A percentile compares a stretch with the other conserved stretches of the same genome.
These are phyloP conservation scores for Coniophora puteana DNA, from an alignment of 1,284 basidiomycete genomes.

Conservation along the genomic window DNA sequence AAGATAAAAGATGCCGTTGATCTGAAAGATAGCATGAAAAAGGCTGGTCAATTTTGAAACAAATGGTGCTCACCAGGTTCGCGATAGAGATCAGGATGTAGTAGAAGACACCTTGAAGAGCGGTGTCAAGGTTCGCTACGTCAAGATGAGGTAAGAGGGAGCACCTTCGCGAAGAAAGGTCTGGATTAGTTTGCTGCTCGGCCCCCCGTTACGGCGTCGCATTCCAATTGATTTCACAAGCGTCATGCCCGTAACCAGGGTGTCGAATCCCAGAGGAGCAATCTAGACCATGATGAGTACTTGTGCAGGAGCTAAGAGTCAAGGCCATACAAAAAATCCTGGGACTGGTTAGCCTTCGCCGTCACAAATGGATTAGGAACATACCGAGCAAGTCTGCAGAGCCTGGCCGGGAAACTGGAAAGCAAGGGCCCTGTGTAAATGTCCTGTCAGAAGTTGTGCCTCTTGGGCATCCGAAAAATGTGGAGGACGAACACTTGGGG, in stretches of 20 bases:
- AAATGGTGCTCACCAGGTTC: conserved; percentile 45
- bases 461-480: no score
- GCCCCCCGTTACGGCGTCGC: conserved; percentile 67
- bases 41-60: conserved; percentile 1
- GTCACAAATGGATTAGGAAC: conserved; percentile 8
- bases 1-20: conserved; percentile 80
- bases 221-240: conserved; percentile 71
- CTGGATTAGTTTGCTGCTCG: conserved; percentile 72
- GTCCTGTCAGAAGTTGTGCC: no score
- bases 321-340: conserved; percentile 67
- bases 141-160: conserved; percentile 4
- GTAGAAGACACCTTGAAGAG: conserved; percentile 64
- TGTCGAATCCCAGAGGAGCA: conserved; percentile 75
- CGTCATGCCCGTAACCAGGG: conserved; percentile 73
- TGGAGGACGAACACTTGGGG: no score
- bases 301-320: conserved; percentile 5
- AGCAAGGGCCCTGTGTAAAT: conserved; percentile 60
- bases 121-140: conserved; percentile 6
- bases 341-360: conserved; percentile 11
- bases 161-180: conserved; percentile 77
- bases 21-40: conserved; percentile 24
- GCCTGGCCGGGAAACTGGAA: conserved; percentile 73
- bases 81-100: conserved; percentile 78
- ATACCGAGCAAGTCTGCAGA: conserved; percentile 74
- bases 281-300: conserved; percentile 40